Evolutionary conservation across 345 rosid genomes (phyloP).

Genomic region (Corchorus capsularis): DNA sequence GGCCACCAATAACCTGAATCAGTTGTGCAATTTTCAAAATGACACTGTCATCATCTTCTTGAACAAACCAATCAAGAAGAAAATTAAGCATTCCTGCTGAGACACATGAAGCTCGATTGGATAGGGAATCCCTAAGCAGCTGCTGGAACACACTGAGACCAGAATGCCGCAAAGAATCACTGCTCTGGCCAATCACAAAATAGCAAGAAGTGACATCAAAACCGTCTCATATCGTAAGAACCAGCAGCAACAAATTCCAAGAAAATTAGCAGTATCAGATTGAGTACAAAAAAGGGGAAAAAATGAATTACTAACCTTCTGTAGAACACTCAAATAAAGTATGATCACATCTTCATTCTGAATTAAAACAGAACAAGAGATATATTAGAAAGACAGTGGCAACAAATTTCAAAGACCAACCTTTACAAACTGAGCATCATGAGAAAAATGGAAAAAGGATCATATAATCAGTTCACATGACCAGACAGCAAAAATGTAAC

Average conservation of each 20-base stretch:
- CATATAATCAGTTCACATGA: constrained; percentile 1
- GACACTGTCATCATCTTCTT: constrained; percentile 70
- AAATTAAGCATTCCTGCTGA: constrained; percentile 91
- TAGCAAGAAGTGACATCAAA: constrained; percentile 36
- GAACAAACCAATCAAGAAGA: constrained; percentile 94
- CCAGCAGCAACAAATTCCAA: background rate
- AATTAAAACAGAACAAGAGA: constrained; percentile 30
- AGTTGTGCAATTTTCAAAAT: constrained; percentile 83
- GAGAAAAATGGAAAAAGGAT: background rate
- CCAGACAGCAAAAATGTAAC: background rate
- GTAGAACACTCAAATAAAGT: constrained; percentile 83
- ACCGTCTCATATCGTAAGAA: background rate
- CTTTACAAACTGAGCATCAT: background rate
- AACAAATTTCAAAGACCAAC: background rate
- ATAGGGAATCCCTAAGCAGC: constrained; percentile 85
- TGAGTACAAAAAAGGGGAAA: constrained; percentile 6
- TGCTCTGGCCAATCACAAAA: constrained; percentile 97
- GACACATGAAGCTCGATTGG: constrained; percentile 88
- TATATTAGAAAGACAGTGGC: constrained; percentile 24
- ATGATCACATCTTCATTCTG: constrained; percentile 98
- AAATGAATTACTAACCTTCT: constrained; percentile 74
- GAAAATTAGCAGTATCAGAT: constrained; percentile 2
- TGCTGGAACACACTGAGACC: constrained; percentile 85
- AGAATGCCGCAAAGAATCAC: constrained; percentile 79
- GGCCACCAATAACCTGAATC: constrained; percentile 92